Evolutionary conservation across 2,329 filamentous ascomycete genomes (phyloP), one percentile per base, ranked within the genome.

Genomic region (Seiridium unicorne): DNA sequence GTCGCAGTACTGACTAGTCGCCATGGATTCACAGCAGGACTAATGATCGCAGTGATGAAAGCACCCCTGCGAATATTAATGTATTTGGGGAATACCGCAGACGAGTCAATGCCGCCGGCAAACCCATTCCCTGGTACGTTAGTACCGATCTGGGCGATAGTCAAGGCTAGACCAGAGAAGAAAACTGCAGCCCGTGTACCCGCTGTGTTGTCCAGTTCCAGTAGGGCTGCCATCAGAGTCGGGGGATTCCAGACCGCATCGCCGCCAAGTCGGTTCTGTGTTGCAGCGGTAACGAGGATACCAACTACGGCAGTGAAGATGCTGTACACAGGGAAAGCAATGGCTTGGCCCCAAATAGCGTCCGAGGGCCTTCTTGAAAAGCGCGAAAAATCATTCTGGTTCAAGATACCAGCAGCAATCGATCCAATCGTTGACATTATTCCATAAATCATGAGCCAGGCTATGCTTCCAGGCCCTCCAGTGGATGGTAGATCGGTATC

Each of bases 341-440:
- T 40, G 3, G 64, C 10, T 47, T 72, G 70, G 0, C 67, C 66
- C 40, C 64, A 65, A 10, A 70, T 64, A 4, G 65, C 67, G 48
- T 70, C 64, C 2, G 56, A 56, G 1, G 67, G 67, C 8, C 61
- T 62, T 2, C 62, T 61, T 0, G 69, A 67, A 58, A 71, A 71
- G 11, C 72, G 63, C 0, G 71, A 66, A 51, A 68, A 74, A 35
- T 74, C 72, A 40, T 68, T 69, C 49, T 74, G 70, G 48, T 70
- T 72, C 35, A 72, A 51, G 5, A 73, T 70, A 0, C 71, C 70
- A 3, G 70, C 66, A 4, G 71, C 68, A 10, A 73, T 69, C 10
- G 64, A 63, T 0, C 72, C 72, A 9, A 74, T 72, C 7, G 69
- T 70, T 6, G 66, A 66, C 47, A 69, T 71, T 35, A 72, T 71